These are phyloP conservation scores for Paraleonurus japonicus DNA, from an alignment of 257 asterid genomes.

Conservation along the genomic window DNA sequence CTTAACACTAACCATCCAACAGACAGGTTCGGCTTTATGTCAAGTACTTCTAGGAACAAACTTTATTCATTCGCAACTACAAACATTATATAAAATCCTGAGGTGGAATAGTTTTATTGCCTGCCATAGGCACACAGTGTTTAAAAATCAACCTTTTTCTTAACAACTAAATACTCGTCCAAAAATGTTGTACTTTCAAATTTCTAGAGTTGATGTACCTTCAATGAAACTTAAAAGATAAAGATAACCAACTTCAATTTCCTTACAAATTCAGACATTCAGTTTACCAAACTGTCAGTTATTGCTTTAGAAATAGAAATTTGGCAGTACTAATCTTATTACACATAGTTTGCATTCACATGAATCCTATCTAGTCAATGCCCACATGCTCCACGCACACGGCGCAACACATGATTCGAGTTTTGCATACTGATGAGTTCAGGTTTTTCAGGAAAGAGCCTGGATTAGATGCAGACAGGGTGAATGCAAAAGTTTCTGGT, in stretches of 20 bases:
- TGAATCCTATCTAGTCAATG: not conserved
- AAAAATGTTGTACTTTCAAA: not conserved
- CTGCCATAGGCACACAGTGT: constrained; percentile 7
- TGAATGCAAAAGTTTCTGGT: not conserved
- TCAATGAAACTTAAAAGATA: constrained; percentile 1
- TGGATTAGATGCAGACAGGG: not conserved
- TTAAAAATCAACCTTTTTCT: not conserved
- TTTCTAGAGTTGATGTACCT: not conserved
- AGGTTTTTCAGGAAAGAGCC: constrained; percentile 1
- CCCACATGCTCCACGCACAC: not conserved
- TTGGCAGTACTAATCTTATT: not conserved
- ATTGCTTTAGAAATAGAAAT: not conserved
- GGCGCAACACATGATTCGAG: not conserved
- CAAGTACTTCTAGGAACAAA: not conserved
- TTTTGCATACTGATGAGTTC: not conserved
- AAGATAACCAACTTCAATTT: not conserved
- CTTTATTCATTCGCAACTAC: not conserved
- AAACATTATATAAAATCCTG: not conserved
- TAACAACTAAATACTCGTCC: not conserved
- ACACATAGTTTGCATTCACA: constrained; percentile 5
- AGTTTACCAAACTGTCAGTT: not conserved
- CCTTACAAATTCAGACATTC: not conserved
- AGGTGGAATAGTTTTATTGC: not conserved
- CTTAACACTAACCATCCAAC: constrained; percentile 9
- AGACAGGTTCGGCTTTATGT: not conserved